Evolutionary conservation across 805 yeast genomes (phyloP).

Genomic region (Myxozyma neotropica): DNA sequence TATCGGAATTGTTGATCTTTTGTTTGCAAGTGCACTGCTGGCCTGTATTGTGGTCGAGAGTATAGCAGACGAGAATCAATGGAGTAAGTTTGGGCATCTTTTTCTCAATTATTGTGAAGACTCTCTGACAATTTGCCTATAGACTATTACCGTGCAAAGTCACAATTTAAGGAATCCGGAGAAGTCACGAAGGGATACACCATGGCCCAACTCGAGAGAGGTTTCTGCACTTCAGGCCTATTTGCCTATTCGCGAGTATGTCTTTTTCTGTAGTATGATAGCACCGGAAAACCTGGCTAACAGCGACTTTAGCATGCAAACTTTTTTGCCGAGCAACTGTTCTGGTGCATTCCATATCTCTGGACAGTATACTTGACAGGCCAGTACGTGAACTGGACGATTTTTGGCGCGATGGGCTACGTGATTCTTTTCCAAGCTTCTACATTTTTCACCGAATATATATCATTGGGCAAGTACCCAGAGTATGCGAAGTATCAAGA

Average conservation of each 20-base stretch:
- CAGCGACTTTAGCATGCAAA: constrained; percentile 18
- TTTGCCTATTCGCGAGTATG: constrained; percentile 29
- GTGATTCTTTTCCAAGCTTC: constrained; percentile 28
- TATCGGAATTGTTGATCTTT: constrained; percentile 5
- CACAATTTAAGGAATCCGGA: constrained; percentile 9
- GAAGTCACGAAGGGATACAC: constrained; percentile 17
- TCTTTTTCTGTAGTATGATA: not conserved
- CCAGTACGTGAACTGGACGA: constrained; percentile 23
- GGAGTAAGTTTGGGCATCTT: constrained; percentile 19
- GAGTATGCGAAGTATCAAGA: constrained; percentile 22
- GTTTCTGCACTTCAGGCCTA: constrained; percentile 30
- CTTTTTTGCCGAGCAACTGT: constrained; percentile 26
- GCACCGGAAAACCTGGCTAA: not conserved
- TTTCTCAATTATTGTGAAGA: not conserved
- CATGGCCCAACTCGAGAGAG: constrained; percentile 20
- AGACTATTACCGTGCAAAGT: constrained; percentile 29
- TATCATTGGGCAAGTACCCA: constrained; percentile 23
- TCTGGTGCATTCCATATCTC: constrained; percentile 25
- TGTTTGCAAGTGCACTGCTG: constrained; percentile 9
- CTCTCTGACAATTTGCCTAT: not conserved
- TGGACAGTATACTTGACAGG: constrained; percentile 19
- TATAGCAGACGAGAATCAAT: constrained; percentile 23
- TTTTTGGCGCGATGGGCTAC: constrained; percentile 27
- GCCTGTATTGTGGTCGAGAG: constrained; percentile 19
- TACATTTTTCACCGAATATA: constrained; percentile 26